phyloP scores from a whole-genome alignment of 805 yeast species.

The Lipomyces oligophaga region DNA sequence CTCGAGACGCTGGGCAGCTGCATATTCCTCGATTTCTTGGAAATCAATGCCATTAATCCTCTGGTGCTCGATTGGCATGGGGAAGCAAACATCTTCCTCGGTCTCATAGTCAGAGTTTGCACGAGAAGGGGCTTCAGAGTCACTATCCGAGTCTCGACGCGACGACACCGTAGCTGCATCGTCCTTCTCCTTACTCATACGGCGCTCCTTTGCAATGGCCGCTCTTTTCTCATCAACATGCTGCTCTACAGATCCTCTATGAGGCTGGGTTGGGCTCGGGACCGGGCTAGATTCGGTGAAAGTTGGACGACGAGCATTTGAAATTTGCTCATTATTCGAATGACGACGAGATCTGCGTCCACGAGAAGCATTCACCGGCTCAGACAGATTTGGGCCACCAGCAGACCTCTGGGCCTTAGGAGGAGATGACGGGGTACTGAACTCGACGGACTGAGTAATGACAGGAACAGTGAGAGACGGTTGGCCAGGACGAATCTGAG shows the following conservation, averaged over 20 bases:
- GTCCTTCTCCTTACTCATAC: background rate
- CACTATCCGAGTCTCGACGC: conserved; percentile 13
- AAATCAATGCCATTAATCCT: conserved; percentile 76
- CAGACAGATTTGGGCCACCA: no score
- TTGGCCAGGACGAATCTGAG: background rate
- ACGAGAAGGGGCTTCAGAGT: conserved; percentile 20
- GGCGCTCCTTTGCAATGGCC: background rate
- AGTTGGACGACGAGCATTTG: conserved; percentile 11
- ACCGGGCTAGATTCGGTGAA: conserved; percentile 2
- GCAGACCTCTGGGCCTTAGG: no score
- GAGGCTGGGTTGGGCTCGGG: background rate
- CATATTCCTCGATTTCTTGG: conserved; percentile 81
- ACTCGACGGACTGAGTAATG: background rate
- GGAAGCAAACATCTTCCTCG: conserved; percentile 97
- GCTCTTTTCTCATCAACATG: conserved; percentile 1
- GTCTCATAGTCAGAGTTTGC: conserved; percentile 58
- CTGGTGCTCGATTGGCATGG: conserved; percentile 62
- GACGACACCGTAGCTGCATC: conserved; percentile 1
- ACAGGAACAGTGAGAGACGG: background rate
- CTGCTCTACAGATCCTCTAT: conserved; percentile 7
- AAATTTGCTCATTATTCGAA: conserved; percentile 2
- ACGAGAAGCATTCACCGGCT: no score
- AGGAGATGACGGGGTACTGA: background rate
- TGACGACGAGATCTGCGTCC: conserved; percentile 7
- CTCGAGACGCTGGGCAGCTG: conserved; percentile 35